Base-by-base conservation (phyloP, 164 flowering plant genomes). In the Piper longum region DNA sequence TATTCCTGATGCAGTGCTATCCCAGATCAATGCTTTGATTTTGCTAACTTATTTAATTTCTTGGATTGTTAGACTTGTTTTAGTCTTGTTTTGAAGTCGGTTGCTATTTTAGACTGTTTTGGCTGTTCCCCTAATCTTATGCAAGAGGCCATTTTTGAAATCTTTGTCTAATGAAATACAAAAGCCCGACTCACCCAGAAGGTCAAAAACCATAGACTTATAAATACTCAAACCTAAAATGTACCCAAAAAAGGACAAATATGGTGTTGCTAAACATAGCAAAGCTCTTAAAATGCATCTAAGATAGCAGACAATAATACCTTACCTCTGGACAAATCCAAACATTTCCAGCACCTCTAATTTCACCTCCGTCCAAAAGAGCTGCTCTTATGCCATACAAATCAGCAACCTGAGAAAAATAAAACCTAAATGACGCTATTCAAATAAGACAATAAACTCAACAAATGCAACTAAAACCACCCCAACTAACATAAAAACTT, bases 351-450 rank as follows among this genome's bases (percentile, higher is more conserved):
- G 99, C 97, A 36, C 99, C 99, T 44, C 97, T 84, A 73, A 93
- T 88, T 78, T 93, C 99, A 74, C 99, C 99, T 74, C 99, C 97
- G 81, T 93, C 96, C 64, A 93, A 87, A 72, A 93, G 97, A 66
- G 73, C 84, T 56, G 92, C 99, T 82, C 97, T 76, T 66, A 93
- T 93, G 69, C 99, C 99, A 76, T 90, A 93, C 67, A 93, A 76
- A 72, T 90, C 96, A 64, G 97, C 97, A 75, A 93, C 88, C 99
- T 93, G 76, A 56, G 68, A 68, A 62, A 26, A 26, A 26, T 26
- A 26, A 69, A 68, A 62, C 63, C 55, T 54, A 36, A 66, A 26
- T 26, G 56, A 5, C 1, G 52, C 52, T 5, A 48, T 48, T 12
- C 12, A 9, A 9, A 14, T 48, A 48, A 5, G 52, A 14, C 9